phyloP scores from a whole-genome alignment of 1,139 yeast genomes.

The Pneumocystis jirovecii region DNA sequence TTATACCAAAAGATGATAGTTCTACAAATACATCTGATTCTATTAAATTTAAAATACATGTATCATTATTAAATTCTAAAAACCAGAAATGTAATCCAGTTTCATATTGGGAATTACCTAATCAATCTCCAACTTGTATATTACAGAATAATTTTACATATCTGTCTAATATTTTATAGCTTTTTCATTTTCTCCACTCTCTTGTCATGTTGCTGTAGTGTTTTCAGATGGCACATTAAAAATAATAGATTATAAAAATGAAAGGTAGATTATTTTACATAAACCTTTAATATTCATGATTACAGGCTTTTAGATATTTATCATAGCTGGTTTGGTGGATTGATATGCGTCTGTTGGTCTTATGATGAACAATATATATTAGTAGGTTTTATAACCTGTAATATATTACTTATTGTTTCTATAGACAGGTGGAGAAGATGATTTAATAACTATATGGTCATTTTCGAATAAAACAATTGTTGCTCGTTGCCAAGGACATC shows the following conservation, averaged over 20 bases:
- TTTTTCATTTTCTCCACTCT: conserved; percentile 36
- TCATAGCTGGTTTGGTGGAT: conserved; percentile 57
- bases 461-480: conserved; percentile 20
- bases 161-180: conserved; percentile 15
- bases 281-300: not conserved
- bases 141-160: not conserved
- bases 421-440: conserved; percentile 36
- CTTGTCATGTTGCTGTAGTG: conserved; percentile 34
- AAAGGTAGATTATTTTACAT: conserved; percentile 17
- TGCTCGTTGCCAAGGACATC: conserved; percentile 46
- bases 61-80: not conserved
- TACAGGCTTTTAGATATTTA: conserved; percentile 37
- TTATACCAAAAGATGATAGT: not conserved
- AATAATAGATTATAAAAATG: conserved; percentile 38
- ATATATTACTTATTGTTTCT: conserved; percentile 12
- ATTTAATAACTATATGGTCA: conserved; percentile 26
- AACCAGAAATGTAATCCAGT: conserved; percentile 29
- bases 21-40: not conserved
- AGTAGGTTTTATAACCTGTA: not conserved
- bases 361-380: conserved; percentile 51
- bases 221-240: conserved; percentile 55
- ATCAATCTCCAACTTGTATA: conserved; percentile 36
- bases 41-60: not conserved
- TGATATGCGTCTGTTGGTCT: conserved; percentile 43
- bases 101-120: conserved; percentile 49